Evolutionary conservation across 2,329 filamentous ascomycete species (phyloP).

Genomic region (Diplodia sapinea): DNA sequence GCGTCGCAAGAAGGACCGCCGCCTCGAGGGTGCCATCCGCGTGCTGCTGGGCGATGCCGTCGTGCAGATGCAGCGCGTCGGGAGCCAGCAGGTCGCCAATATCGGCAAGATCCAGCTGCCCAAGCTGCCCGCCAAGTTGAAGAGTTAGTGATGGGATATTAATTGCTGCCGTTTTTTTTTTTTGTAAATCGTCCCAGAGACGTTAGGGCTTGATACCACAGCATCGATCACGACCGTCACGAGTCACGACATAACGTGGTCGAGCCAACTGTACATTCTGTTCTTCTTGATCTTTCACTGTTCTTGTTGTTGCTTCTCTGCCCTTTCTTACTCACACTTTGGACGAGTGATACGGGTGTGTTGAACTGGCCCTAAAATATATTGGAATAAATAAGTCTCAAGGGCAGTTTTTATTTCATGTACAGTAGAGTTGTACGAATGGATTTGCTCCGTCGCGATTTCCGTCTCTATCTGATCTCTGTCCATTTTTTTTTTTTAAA

Average conservation of each 20-base stretch:
- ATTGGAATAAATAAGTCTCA: neutral
- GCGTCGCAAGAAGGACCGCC: slow-evolving; percentile 70
- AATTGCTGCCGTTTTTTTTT: neutral
- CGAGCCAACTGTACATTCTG: slow-evolving; percentile 17
- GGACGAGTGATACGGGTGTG: neutral
- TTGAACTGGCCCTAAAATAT: neutral
- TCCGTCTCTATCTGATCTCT: neutral
- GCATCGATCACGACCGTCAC: slow-evolving; percentile 23
- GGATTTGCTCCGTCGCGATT: neutral
- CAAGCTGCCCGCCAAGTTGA: slow-evolving; percentile 36
- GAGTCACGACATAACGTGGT: slow-evolving; percentile 11
- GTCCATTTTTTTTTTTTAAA: neutral
- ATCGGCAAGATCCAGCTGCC: slow-evolving; percentile 39
- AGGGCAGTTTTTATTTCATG: neutral
- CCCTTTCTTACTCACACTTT: neutral
- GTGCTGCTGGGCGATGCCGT: slow-evolving; percentile 62
- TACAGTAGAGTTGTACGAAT: slow-evolving; percentile 24
- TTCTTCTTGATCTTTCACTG: neutral
- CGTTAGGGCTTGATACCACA: slow-evolving; percentile 22
- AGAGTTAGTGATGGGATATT: slow-evolving; percentile 31
- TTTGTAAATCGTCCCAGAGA: neutral
- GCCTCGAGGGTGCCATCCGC: slow-evolving; percentile 75
- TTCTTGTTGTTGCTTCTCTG: neutral
- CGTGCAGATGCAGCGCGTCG: slow-evolving; percentile 46
- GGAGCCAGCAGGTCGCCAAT: slow-evolving; percentile 36